These are phyloP conservation scores for Backusella morwellensis DNA, from an alignment of 192 early-diverging fungal species.

Conservation along the genomic window DNA sequence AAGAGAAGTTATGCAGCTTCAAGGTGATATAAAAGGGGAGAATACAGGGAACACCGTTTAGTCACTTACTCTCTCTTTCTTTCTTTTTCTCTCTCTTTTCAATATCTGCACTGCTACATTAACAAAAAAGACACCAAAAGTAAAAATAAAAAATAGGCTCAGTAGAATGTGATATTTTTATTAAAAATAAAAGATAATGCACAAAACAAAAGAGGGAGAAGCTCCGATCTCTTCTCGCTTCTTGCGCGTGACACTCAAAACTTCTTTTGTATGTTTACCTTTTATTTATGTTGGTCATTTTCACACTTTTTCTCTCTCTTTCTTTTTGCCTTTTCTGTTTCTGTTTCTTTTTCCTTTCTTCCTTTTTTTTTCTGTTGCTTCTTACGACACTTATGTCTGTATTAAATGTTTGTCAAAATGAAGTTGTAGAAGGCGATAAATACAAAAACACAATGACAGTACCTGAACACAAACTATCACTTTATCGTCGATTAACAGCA, in stretches of 20 bases:
- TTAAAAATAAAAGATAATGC: background rate
- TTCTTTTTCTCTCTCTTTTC: background rate
- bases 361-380: background rate
- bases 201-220: background rate
- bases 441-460: background rate
- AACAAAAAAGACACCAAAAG: background rate
- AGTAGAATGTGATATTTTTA: background rate
- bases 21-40: background rate
- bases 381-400: background rate
- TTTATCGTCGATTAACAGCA: slow-evolving; percentile 8
- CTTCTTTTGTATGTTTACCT: background rate
- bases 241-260: slow-evolving; percentile 2
- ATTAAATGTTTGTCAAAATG: slow-evolving; percentile 8
- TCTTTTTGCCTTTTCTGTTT: slow-evolving; percentile 6
- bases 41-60: background rate
- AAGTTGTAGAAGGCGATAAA: background rate
- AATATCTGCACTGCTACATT: background rate
- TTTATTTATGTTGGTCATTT: slow-evolving; percentile 5
- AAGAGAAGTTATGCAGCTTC: background rate
- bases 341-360: background rate
- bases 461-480: background rate
- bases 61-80: background rate
- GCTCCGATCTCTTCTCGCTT: background rate
- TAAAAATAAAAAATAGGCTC: background rate
- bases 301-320: background rate